Evolutionary conservation across 805 yeast species (phyloP), one percentile per base, ranked within the genome.

Genomic region (Lachancea sp.): DNA sequence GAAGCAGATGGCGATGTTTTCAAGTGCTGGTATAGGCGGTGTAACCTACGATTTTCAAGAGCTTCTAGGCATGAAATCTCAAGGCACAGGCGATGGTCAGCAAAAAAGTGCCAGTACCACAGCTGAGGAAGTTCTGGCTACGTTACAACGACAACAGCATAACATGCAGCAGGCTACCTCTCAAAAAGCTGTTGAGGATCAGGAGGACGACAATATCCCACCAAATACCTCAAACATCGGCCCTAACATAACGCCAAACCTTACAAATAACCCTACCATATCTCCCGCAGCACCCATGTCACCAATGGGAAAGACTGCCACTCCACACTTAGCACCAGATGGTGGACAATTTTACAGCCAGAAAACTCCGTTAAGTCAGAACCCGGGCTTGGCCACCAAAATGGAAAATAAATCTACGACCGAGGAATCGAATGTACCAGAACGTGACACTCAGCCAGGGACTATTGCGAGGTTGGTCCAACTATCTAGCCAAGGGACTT

Each of bases 21-120:
- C 56, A 24, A 52, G 54, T 1, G 61, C 59, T 6, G 61, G 61
- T 12, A 50, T 57, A 17, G 61, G 61, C 36, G 63, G 63, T 41
- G 52, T 58, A 5, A 53, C 56, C 3, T 58, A 57, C 35, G 61
- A 58, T 34, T 47, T 56, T 18, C 59, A 56, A 41, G 63, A 58
- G 22, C 31, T 58, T 8, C 33, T 55, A 22, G 52, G 52, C 15
- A 38, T 45, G 22, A 49, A 54, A 15, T 45, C 45, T 18, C 42
- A 36, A 16, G 38, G 45, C 35, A 51, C 32, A 36, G 49, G 45
- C 22, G 47, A 37, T 45, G 49, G 45, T 42, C 48, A 42, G 29
- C 49, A 52, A n/a, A 46, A 52, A n/a, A 56, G 49, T 41, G 53
- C 48, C 20, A 49, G 45, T 33, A 33, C 39, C 36, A 44, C 51